Evolutionary conservation across 176 grass and related monocot genomes (phyloP).

Genomic region (Cenchrus purpureus): DNA sequence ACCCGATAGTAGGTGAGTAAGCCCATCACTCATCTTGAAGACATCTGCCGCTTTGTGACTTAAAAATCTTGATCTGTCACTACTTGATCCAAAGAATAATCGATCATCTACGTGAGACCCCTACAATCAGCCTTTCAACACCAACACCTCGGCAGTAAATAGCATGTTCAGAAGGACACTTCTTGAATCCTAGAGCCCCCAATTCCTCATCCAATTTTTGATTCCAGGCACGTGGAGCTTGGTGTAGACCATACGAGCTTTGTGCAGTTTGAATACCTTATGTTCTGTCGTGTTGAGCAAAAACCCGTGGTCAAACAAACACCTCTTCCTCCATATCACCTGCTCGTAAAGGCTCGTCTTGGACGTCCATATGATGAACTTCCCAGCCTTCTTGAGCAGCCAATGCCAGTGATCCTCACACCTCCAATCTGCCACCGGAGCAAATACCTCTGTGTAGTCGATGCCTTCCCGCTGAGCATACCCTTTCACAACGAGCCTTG

Average conservation of each 20-base stretch:
- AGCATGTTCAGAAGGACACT: neutral
- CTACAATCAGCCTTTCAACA: neutral
- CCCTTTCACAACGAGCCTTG: no score
- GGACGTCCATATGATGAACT: no score
- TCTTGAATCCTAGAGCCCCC: no score
- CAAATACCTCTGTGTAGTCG: no score
- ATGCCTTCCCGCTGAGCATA: no score
- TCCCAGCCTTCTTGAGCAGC: no score
- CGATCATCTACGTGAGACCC: neutral
- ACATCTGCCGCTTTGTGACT: neutral
- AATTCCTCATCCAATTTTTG: neutral
- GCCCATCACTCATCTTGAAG: neutral
- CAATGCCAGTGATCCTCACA: rapidly evolving
- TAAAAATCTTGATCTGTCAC: neutral
- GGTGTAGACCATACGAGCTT: neutral
- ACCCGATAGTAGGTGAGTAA: neutral
- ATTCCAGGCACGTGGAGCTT: neutral
- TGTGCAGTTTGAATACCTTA: no score
- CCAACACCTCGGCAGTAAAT: neutral
- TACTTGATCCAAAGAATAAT: neutral
- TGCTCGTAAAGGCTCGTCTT: no score
- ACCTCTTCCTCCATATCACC: no score
- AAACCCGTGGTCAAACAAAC: no score
- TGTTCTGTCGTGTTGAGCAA: no score
- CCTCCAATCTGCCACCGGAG: no score